Evolutionary conservation across 1,284 basidiomycete species (phyloP).

Genomic region (Pisolithus thermaeus): DNA sequence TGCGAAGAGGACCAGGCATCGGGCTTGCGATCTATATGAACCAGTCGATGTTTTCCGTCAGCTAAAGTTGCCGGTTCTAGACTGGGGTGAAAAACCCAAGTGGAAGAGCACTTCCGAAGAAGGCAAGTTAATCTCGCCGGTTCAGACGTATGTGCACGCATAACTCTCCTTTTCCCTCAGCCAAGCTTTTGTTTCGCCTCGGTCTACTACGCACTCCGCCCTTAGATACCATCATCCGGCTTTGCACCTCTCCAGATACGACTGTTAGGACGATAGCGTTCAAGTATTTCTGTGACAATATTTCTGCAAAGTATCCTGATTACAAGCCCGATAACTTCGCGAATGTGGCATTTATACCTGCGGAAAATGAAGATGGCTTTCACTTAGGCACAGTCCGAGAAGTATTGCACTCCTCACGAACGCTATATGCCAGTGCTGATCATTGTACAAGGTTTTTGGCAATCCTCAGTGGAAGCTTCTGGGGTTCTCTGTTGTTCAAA

Average conservation of each 20-base stretch:
- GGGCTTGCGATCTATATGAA: conserved; percentile 78
- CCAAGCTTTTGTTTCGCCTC: conserved; percentile 77
- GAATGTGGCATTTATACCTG: conserved; percentile 77
- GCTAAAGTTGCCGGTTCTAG: conserved; percentile 77
- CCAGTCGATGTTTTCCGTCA: conserved; percentile 71
- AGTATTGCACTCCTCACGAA: conserved; percentile 33
- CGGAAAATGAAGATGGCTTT: conserved; percentile 44
- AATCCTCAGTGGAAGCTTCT: conserved; percentile 66
- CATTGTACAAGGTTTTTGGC: conserved; percentile 58
- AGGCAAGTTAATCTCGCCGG: conserved; percentile 42
- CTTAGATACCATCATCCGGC: conserved; percentile 56
- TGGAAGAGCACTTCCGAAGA: conserved; percentile 83
- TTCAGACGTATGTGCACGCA: too few relatives aligned
- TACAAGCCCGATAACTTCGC: conserved; percentile 53
- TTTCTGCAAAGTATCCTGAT: conserved; percentile 55
- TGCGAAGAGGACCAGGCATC: conserved; percentile 44
- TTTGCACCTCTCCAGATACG: conserved; percentile 56
- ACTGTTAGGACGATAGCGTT: conserved; percentile 53
- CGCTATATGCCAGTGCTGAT: neutral
- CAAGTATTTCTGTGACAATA: conserved; percentile 75
- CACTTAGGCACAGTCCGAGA: conserved; percentile 65
- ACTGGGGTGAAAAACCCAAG: conserved; percentile 77
- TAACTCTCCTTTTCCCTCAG: conserved; percentile 35
- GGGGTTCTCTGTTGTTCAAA: conserved; percentile 68
- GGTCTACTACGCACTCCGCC: conserved; percentile 76